Evolutionary conservation across 768 basidiomycete genomes (phyloP).

Genomic region (Podaxis sp.): DNA sequence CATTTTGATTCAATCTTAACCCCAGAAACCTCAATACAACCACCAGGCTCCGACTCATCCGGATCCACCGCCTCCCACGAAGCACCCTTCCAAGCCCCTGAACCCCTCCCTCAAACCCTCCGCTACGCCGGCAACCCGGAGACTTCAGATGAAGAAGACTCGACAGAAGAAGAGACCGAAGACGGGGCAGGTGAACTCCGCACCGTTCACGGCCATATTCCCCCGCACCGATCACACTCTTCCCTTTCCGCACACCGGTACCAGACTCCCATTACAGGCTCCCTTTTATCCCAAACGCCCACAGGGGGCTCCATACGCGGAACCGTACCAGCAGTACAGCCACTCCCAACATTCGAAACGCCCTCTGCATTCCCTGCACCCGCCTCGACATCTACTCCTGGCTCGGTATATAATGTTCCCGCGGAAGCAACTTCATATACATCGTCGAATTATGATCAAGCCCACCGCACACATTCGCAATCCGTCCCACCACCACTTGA

Average conservation of each 20-base stretch:
- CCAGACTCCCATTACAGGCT: conserved; percentile 71
- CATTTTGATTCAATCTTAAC: background rate
- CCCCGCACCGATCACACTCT: conserved; percentile 59
- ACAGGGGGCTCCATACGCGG: conserved; percentile 22
- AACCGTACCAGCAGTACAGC: conserved; percentile 62
- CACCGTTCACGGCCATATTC: background rate
- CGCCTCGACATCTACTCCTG: conserved; percentile 30
- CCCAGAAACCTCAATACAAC: conserved; percentile 45
- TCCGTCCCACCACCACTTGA: conserved; percentile 22
- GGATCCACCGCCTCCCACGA: conserved; percentile 51
- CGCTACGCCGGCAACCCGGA: conserved; percentile 5
- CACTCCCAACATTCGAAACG: conserved; percentile 67
- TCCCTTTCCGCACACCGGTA: conserved; percentile 76
- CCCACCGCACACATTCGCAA: conserved; percentile 30
- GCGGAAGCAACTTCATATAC: conserved; percentile 34
- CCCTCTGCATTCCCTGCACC: conserved; percentile 67
- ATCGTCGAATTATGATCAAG: conserved; percentile 27
- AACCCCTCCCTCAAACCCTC: conserved; percentile 1
- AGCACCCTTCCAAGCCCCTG: conserved; percentile 15
- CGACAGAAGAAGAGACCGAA: conserved; percentile 32
- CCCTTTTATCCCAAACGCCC: conserved; percentile 56
- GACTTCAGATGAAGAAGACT: conserved; percentile 12
- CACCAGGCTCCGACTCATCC: conserved; percentile 62
- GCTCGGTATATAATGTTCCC: conserved; percentile 20
- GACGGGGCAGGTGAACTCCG: conserved; percentile 47